Conservation (phyloP, 495 filamentous ascomycete species). For the Penicillium coprophilum region DNA sequence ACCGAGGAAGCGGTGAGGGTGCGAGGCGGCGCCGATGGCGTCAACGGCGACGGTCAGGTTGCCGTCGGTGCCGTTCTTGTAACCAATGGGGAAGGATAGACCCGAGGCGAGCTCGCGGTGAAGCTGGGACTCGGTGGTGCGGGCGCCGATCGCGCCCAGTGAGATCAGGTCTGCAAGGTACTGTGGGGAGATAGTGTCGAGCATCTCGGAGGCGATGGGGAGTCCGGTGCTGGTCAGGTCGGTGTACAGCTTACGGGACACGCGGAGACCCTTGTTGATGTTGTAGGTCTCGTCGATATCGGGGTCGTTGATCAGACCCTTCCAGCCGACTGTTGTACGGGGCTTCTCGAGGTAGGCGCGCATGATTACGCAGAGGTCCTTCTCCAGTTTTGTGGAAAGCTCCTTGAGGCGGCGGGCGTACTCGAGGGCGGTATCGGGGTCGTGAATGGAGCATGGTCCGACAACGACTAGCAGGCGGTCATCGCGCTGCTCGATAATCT, state of each 20-base stretch:
- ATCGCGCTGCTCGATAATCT: slow-evolving; percentile 74
- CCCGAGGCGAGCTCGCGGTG: slow-evolving; percentile 96
- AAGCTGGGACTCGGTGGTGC: slow-evolving; percentile 95
- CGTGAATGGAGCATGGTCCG: slow-evolving; percentile 96
- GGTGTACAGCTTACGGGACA: slow-evolving; percentile 84
- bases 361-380: slow-evolving; percentile 92
- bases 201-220: slow-evolving; percentile 95
- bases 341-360: slow-evolving; percentile 99
- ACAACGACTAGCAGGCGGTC: slow-evolving; percentile 93
- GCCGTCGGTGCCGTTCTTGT: slow-evolving; percentile 99
- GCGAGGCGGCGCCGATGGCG: slow-evolving; percentile 86
- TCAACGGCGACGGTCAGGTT: slow-evolving; percentile 92
- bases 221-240: slow-evolving; percentile 83
- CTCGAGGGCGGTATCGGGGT: slow-evolving; percentile 83
- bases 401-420: slow-evolving; percentile 77
- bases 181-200: slow-evolving; percentile 96
- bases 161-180: slow-evolving; percentile 95
- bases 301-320: slow-evolving; percentile 97
- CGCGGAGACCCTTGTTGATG: slow-evolving; percentile 97
- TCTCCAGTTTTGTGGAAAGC: slow-evolving; percentile 69
- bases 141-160: slow-evolving; percentile 90
- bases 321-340: slow-evolving; percentile 98
- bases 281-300: slow-evolving; percentile 96
- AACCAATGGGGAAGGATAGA: slow-evolving; percentile 95
- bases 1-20: slow-evolving; percentile 96